These are phyloP conservation scores for Puccinia hordei DNA, from an alignment of 1,284 basidiomycete genomes.

Conservation along the genomic window DNA sequence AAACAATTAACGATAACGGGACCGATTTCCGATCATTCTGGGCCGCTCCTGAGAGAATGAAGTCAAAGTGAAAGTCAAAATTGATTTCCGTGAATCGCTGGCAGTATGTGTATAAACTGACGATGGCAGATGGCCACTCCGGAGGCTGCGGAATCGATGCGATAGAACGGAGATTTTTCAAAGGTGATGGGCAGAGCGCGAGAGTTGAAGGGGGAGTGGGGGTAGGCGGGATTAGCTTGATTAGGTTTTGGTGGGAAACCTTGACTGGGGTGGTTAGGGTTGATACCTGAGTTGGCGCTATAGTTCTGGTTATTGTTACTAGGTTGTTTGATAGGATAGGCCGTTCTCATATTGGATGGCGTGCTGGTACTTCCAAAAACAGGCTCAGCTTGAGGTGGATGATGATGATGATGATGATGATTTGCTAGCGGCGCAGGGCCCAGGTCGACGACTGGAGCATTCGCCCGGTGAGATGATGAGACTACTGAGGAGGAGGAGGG, in stretches of 20 bases:
- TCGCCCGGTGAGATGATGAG: slow-evolving; percentile 13
- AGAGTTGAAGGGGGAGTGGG: neutral
- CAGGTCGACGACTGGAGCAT: slow-evolving; percentile 18
- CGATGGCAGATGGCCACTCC: slow-evolving; percentile 29
- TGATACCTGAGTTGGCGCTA: neutral
- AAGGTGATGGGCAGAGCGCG: slow-evolving; percentile 21
- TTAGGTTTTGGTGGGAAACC: neutral
- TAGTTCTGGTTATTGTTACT: neutral
- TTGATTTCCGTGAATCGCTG: neutral
- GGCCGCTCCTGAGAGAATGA: slow-evolving; percentile 66
- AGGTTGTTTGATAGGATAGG: neutral
- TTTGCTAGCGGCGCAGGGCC: slow-evolving; percentile 30
- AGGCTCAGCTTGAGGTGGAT: slow-evolving; percentile 26
- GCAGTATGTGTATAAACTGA: neutral
- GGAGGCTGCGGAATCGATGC: slow-evolving; percentile 44
- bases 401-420: slow-evolving; percentile 6
- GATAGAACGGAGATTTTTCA: slow-evolving; percentile 36
- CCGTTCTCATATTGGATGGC: slow-evolving; percentile 8
- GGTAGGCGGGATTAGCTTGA: neutral
- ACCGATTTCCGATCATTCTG: slow-evolving; percentile 73
- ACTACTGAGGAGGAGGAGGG: neutral
- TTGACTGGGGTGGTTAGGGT: neutral
- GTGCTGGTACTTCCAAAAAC: slow-evolving; percentile 21
- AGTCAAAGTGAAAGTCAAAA: neutral
- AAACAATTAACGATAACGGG: slow-evolving; percentile 68